Conservation (phyloP, 2,329 filamentous ascomycete species). For the Sphaerulina vaccinii region DNA sequence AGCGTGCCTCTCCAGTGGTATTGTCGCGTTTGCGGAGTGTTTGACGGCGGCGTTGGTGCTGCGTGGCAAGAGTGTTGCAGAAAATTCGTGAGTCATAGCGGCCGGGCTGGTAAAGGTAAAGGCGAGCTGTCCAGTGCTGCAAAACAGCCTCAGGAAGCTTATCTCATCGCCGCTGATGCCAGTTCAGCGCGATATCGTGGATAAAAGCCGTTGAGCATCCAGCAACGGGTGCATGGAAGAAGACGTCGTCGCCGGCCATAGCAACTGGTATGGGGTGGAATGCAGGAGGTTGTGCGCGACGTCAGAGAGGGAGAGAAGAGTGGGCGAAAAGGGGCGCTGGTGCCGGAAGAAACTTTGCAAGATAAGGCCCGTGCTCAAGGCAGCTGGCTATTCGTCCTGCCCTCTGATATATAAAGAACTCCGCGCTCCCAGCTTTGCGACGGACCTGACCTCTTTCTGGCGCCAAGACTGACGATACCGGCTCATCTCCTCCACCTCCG, state of each 20-base stretch:
- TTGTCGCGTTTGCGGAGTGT: background rate
- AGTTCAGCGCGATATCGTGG: background rate
- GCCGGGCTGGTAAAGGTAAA: conserved; percentile 1
- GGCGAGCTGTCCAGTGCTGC: background rate
- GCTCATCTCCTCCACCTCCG: conserved; percentile 1
- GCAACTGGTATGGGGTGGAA: too few relatives aligned
- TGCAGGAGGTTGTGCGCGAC: too few relatives aligned
- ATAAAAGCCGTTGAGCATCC: background rate
- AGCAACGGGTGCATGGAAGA: background rate
- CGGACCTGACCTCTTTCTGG: background rate
- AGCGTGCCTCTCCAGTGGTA: background rate
- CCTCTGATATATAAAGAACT: too few relatives aligned
- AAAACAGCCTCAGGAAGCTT: conserved; percentile 10
- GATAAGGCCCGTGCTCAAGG: too few relatives aligned
- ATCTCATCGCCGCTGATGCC: conserved; percentile 9
- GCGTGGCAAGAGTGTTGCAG: conserved; percentile 3
- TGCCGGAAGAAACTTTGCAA: too few relatives aligned
- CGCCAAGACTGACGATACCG: conserved; percentile 10
- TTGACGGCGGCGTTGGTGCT: background rate
- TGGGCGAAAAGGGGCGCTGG: too few relatives aligned
- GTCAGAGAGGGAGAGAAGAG: too few relatives aligned
- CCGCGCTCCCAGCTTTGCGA: too few relatives aligned
- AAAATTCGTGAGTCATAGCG: conserved; percentile 9
- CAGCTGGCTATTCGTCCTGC: too few relatives aligned
- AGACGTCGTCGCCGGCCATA: background rate